These are phyloP conservation scores for Skeletonema menzelii DNA, from an alignment of 108 stramenopile genomes.

Conservation along the genomic window DNA sequence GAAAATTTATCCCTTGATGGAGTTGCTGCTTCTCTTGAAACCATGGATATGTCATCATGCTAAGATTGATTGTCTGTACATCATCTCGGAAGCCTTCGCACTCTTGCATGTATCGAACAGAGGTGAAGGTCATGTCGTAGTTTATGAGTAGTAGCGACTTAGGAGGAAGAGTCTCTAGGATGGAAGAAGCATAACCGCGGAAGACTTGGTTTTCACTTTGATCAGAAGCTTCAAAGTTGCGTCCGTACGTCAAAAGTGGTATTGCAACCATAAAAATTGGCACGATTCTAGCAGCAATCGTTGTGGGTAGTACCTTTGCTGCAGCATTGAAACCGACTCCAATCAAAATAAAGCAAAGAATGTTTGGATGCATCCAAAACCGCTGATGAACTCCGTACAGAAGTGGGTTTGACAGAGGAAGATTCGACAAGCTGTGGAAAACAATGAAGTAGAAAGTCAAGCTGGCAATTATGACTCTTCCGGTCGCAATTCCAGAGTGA, in stretches of 20 bases:
- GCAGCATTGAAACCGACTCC: constrained; percentile 32
- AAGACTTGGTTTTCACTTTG: constrained; percentile 50
- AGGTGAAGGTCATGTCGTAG: constrained; percentile 87
- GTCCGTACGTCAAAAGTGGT: constrained; percentile 5
- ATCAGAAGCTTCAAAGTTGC: constrained; percentile 17
- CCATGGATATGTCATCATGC: constrained; percentile 84
- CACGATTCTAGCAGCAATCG: neutral
- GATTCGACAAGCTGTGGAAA: constrained; percentile 74
- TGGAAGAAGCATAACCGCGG: constrained; percentile 62
- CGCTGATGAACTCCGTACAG: constrained; percentile 77
- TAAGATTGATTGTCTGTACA: constrained; percentile 56
- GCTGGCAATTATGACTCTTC: constrained; percentile 19
- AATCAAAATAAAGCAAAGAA: constrained; percentile 47
- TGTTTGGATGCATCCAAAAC: constrained; percentile 86
- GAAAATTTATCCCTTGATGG: constrained; percentile 50
- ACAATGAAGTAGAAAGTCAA: constrained; percentile 62
- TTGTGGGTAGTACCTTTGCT: neutral
- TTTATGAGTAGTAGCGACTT: constrained; percentile 67
- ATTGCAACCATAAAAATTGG: neutral
- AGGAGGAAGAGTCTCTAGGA: constrained; percentile 61
- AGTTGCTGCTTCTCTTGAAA: constrained; percentile 55
- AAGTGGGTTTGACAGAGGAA: constrained; percentile 65
- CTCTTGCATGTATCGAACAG: constrained; percentile 72
- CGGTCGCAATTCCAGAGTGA: neutral
- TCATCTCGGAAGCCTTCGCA: constrained; percentile 72